A percentile compares a stretch with the other conserved stretches of the same genome.
Evolutionary conservation across 495 filamentous ascomycete species (phyloP).

Genomic region (Parmelia sp.): DNA sequence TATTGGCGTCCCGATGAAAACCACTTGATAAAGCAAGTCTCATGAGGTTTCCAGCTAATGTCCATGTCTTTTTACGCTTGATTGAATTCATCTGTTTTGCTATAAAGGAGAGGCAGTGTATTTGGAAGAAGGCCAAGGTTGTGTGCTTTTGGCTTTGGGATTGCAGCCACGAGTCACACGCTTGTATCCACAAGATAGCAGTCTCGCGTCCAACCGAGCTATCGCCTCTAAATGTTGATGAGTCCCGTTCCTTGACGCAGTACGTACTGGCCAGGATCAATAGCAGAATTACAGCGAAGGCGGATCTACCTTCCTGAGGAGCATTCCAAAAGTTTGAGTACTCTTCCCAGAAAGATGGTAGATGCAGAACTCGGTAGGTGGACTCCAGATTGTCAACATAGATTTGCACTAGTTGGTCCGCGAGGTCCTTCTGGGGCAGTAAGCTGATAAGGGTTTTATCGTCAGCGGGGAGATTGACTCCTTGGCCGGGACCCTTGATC

Average conservation of each 20-base stretch:
- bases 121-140: slow-evolving; percentile 43
- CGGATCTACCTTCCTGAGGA: slow-evolving; percentile 27
- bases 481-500: slow-evolving; percentile 30
- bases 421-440: slow-evolving; percentile 42
- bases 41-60: slow-evolving; percentile 42
- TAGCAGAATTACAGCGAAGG: slow-evolving; percentile 33
- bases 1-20: slow-evolving; percentile 46
- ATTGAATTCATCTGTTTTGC: slow-evolving; percentile 44
- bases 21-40: slow-evolving; percentile 46
- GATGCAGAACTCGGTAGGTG: slow-evolving; percentile 50
- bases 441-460: slow-evolving; percentile 28
- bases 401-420: slow-evolving; percentile 45
- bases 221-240: slow-evolving; percentile 37
- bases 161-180: slow-evolving; percentile 33
- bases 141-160: slow-evolving; percentile 40
- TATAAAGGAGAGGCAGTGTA: slow-evolving; percentile 44
- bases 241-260: slow-evolving; percentile 35
- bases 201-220: slow-evolving; percentile 35
- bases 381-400: slow-evolving; percentile 56
- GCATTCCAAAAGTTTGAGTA: slow-evolving; percentile 47
- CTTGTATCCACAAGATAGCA: slow-evolving; percentile 35
- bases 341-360: slow-evolving; percentile 49
- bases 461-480: slow-evolving; percentile 17
- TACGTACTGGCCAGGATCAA: slow-evolving; percentile 33
- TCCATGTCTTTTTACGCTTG: slow-evolving; percentile 49